Evolutionary conservation across 1,139 yeast species (phyloP), one percentile per base, ranked within the genome.

Genomic region (Candida mesenterica): DNA sequence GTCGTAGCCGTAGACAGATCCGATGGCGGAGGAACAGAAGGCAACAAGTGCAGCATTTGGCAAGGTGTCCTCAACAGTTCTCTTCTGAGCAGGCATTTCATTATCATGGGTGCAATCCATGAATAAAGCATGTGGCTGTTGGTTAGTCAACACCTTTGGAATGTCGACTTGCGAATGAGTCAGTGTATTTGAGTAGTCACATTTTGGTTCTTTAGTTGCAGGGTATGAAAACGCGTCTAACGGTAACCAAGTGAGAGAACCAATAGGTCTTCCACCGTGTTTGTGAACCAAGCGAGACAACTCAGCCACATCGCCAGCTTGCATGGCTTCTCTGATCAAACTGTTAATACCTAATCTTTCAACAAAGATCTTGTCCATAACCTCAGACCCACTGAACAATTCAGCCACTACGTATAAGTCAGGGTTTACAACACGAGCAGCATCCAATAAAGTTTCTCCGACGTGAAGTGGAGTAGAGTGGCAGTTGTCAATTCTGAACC

Each of bases 41-140:
- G 97, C 82, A 4, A 92, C 97, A 37, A 92, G 68, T 0, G 97
- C 98, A 3, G 97, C 97, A 48, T 84, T 92, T 10, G 97, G 95
- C 33, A 92, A 68, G 0, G 97, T 89, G 53, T 92, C 98, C 56
- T 90, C 96, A 1, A 88, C 83, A 0, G 96, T 89, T 55, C 97
- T 77, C 62, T 85, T 88, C 50, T 90, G 95, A 28, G 73, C 74
- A 3, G 97, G 96, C 25, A 80, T 82, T 59, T 88, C 94, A 53
- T 92, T 92, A 59, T 92, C 98, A 59, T 92, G 98, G 3, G 97
- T 90, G 53, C 97, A 90, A 57, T 92, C 98, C 97, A 92, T 90
- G 52, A 92, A 85, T 50, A 92, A 68, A 0, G 97, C 96, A 61
- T 89, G 97, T 3, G 96, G 95, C 10, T 82, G 79, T 29, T 82